These are phyloP conservation scores for Kwoniella heveanensis DNA, from an alignment of 768 basidiomycete genomes.

Conservation along the genomic window DNA sequence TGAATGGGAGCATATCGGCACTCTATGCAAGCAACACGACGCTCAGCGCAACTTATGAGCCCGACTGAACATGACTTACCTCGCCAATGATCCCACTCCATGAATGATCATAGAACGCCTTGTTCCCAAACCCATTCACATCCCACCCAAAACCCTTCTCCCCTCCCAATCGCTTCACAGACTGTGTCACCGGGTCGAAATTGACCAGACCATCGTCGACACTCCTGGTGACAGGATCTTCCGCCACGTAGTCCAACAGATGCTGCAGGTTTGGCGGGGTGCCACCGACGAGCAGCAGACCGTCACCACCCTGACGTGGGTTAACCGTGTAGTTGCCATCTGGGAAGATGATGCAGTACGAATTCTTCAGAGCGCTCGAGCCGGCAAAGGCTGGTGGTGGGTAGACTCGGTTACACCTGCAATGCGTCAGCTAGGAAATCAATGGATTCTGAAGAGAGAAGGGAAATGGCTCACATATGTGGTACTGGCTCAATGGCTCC, in stretches of 20 bases:
- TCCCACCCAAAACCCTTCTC: constrained; percentile 46
- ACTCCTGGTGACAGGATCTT: constrained; percentile 8
- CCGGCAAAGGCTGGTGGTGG: constrained; percentile 42
- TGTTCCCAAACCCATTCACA: constrained; percentile 7
- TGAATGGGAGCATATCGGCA: constrained; percentile 40
- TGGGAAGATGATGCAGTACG: constrained; percentile 22
- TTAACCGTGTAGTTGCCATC: constrained; percentile 32
- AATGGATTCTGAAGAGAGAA: neutral
- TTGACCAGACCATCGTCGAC: constrained; percentile 33
- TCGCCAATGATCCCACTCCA: constrained; percentile 49
- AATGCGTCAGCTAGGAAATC: neutral
- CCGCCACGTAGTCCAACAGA: constrained; percentile 22
- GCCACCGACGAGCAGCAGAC: constrained; percentile 28
- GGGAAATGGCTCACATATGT: constrained; percentile 19
- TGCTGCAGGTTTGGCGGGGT: constrained; percentile 18
- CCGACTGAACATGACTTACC: constrained; percentile 22
- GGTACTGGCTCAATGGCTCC: constrained; percentile 38
- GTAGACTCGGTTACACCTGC: constrained; percentile 59
- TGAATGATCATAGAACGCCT: constrained; percentile 30
- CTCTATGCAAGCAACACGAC: constrained; percentile 18
- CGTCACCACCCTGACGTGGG: constrained; percentile 22
- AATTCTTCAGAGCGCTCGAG: constrained; percentile 29
- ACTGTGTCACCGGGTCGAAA: constrained; percentile 39
- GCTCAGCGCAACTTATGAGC: neutral
- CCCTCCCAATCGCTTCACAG: constrained; percentile 33